A percentile compares a stretch with the other conserved stretches of the same genome.
These are phyloP conservation scores for Auriscalpium vulgare DNA, from an alignment of 768 basidiomycete genomes.

Conservation along the genomic window DNA sequence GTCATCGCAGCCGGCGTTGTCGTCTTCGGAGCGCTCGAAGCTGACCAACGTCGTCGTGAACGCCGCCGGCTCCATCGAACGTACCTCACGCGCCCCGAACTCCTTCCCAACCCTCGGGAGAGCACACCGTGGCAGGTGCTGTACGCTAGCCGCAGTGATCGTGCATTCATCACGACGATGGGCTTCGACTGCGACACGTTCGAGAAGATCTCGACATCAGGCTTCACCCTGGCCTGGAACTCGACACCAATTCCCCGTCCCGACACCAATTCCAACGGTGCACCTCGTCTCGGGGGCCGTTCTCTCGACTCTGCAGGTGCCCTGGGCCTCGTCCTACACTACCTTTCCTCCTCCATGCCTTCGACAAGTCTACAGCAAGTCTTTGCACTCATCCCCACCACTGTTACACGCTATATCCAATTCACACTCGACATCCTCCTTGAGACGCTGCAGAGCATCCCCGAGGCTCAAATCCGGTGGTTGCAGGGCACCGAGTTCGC, in stretches of 20 bases:
- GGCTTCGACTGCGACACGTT: constrained; percentile 28
- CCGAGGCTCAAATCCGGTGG: background rate
- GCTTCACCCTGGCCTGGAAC: constrained; percentile 24
- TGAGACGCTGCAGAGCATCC: background rate
- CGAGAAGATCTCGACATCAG: constrained; percentile 22
- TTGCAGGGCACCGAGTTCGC: background rate
- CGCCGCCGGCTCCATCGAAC: background rate
- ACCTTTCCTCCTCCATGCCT: constrained; percentile 31
- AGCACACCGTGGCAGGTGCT: constrained; percentile 5
- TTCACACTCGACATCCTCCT: constrained; percentile 28
- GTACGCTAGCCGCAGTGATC: constrained; percentile 1
- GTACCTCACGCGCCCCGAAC: background rate
- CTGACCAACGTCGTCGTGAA: no score
- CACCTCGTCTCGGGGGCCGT: constrained; percentile 19
- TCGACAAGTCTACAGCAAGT: constrained; percentile 32
- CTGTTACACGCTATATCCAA: constrained; percentile 26
- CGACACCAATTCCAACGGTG: constrained; percentile 18
- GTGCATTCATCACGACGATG: constrained; percentile 16
- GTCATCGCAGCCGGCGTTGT: no score
- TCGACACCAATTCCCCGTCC: constrained; percentile 23
- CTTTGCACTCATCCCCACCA: constrained; percentile 34
- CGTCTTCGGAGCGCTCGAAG: no score
- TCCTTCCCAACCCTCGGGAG: constrained; percentile 3
- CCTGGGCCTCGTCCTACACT: constrained; percentile 35
- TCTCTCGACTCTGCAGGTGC: constrained; percentile 33